Evolutionary conservation across 192 early-diverging fungal species (phyloP).

Genomic region (Linnemannia zychae): DNA sequence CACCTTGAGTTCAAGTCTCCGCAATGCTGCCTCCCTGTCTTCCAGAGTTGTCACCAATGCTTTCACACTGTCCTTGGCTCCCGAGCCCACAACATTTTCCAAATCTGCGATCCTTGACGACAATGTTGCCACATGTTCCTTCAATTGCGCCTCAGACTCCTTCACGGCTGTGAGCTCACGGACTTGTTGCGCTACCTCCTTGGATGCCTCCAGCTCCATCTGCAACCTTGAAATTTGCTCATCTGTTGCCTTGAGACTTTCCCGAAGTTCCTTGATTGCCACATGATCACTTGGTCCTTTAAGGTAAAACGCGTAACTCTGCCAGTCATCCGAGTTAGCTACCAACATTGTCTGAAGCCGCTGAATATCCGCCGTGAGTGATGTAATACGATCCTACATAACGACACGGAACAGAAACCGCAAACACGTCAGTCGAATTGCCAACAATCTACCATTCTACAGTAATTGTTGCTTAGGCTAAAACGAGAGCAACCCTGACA

Average conservation of each 20-base stretch:
- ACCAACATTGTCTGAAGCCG: conserved; percentile 65
- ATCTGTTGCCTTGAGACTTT: conserved; percentile 62
- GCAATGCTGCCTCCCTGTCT: conserved; percentile 65
- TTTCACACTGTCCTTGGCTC: conserved; percentile 45
- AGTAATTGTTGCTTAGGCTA: too few relatives aligned
- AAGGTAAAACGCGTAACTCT: conserved; percentile 64
- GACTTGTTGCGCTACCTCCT: conserved; percentile 19
- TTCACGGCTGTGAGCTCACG: conserved; percentile 15
- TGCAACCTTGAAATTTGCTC: conserved; percentile 33
- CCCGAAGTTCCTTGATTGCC: conserved; percentile 61
- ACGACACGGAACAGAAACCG: neutral
- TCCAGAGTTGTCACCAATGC: conserved; percentile 41
- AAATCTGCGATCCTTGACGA: conserved; percentile 40
- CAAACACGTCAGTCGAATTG: neutral
- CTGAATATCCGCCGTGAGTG: conserved; percentile 70
- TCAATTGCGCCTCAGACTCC: conserved; percentile 56
- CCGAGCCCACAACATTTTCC: conserved; percentile 42
- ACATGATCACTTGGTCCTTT: conserved; percentile 58
- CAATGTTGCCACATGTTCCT: conserved; percentile 60
- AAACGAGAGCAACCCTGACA: neutral
- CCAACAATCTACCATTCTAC: neutral
- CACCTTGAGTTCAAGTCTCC: conserved; percentile 69
- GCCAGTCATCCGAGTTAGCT: conserved; percentile 63
- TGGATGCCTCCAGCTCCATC: conserved; percentile 31
- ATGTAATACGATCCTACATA: conserved; percentile 68